Base-by-base conservation (phyloP, 805 yeast genomes). In the Candida hungchunana region DNA sequence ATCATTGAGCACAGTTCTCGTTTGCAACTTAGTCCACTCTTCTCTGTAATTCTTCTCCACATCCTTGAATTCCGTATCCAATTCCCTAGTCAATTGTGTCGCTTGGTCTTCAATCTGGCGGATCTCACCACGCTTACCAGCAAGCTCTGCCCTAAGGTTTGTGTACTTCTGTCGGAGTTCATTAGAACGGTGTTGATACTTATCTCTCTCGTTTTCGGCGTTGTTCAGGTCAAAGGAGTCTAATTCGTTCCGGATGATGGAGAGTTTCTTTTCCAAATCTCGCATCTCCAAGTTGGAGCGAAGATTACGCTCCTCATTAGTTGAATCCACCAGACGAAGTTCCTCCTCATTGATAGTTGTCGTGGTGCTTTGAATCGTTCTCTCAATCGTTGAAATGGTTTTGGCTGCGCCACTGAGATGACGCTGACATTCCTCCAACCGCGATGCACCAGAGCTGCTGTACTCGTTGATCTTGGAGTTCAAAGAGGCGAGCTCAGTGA, bases 71-170 rank as follows among this genome's bases (percentile, higher is more conserved):
- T 89, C 96, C 0, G 81, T 69, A 3, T 63, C 62, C 9, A 90
- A 63, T 51, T 88, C 96, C 5, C 58, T 56, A 15, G 69, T 62
- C 8, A 83, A 58, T 4, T 69, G 62, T 16, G 59, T 59, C 5
- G 82, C 69, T 50, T 88, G 96, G 45, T 77, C 86, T 31, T 78
- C 75, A 42, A 93, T 67, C 53, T 90, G 97, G 42, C 78, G 79
- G 26, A 85, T 72, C 57, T 90, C 97, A 15, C 98, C 99, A 16
- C 77, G 58, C 47, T 80, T 82, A 10, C 87, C 79, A 4, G 95
- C 83, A 48, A 83, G 77, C 34, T 66, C 67, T 1, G 88, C 70
- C 42, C 78, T 82, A 27, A 83, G 56, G 4, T 59, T 60, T 12
- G 83, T 69, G 35, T 77, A 75, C 25, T 62, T 53, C 12, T 64